phyloP scores from a whole-genome alignment of 2,329 filamentous ascomycete genomes.

The Coniochaeta sp. region DNA sequence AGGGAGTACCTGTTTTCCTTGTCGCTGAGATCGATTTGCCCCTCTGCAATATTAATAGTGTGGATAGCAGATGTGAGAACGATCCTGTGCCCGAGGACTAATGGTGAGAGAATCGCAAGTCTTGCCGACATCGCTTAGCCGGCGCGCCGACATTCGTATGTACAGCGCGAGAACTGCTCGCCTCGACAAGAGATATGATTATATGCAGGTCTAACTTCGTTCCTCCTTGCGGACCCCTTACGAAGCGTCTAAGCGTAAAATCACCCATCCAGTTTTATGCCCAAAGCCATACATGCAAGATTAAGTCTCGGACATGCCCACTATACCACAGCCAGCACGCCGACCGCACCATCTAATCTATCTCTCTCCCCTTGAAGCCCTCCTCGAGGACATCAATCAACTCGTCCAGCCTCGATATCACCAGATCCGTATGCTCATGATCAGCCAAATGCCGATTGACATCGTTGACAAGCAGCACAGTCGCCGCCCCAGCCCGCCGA shows the following conservation, averaged over 20 bases:
- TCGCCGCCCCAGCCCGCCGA: slow-evolving; percentile 73
- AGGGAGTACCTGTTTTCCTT: too few species aligned
- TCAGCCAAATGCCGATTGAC: slow-evolving; percentile 62
- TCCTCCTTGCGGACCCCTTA: not conserved
- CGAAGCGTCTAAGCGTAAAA: not conserved
- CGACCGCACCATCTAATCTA: slow-evolving; percentile 4
- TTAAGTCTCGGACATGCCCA: not conserved
- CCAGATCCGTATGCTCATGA: slow-evolving; percentile 71
- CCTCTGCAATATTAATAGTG: too few species aligned
- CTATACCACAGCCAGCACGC: not conserved
- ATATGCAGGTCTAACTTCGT: slow-evolving; percentile 1
- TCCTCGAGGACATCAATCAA: slow-evolving; percentile 66
- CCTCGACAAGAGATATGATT: not conserved
- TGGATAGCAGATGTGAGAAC: too few species aligned
- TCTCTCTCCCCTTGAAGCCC: slow-evolving; percentile 55
- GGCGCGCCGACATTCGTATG: too few species aligned
- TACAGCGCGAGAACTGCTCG: too few species aligned
- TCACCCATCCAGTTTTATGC: too few species aligned
- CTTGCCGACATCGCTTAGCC: too few species aligned
- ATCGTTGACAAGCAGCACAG: slow-evolving; percentile 81
- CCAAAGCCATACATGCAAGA: not conserved
- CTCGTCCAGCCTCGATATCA: slow-evolving; percentile 66
- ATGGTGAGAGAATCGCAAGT: too few species aligned
- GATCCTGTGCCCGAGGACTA: too few species aligned
- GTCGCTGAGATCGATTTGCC: too few species aligned